phyloP scores from a whole-genome alignment of 2,329 filamentous ascomycete species.

The Alternaria incomplexa region DNA sequence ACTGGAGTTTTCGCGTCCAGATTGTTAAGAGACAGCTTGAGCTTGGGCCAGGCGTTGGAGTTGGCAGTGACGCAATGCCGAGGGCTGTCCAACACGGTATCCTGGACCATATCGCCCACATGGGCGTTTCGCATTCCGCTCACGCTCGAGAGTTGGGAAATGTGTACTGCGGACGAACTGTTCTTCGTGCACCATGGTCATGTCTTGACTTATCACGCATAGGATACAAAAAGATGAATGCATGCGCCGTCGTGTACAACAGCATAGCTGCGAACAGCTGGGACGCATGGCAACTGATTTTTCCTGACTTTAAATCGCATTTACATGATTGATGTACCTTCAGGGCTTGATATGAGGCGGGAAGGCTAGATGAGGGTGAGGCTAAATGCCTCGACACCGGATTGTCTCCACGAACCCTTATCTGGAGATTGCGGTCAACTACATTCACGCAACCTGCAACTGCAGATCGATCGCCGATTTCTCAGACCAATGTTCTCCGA shows the following conservation, averaged over 20 bases:
- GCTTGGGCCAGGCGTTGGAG: slow-evolving; percentile 2
- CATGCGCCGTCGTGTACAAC: background rate
- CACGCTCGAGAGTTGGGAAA: background rate
- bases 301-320: background rate
- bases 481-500: background rate
- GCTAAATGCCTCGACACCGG: background rate
- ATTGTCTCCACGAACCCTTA: background rate
- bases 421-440: background rate
- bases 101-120: background rate
- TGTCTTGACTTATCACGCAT: background rate
- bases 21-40: slow-evolving; percentile 1
- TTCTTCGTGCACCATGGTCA: background rate
- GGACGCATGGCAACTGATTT: background rate
- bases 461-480: background rate
- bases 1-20: background rate
- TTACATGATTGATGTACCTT: background rate
- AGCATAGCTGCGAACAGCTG: background rate
- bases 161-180: background rate
- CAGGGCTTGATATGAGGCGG: background rate
- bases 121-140: background rate
- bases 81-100: slow-evolving; percentile 4
- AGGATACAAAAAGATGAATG: background rate
- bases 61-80: slow-evolving; percentile 11
- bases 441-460: background rate
- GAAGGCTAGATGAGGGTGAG: background rate